These are phyloP conservation scores for Trypanosoma mega DNA, from an alignment of 208 protist genomes.

Conservation along the genomic window DNA sequence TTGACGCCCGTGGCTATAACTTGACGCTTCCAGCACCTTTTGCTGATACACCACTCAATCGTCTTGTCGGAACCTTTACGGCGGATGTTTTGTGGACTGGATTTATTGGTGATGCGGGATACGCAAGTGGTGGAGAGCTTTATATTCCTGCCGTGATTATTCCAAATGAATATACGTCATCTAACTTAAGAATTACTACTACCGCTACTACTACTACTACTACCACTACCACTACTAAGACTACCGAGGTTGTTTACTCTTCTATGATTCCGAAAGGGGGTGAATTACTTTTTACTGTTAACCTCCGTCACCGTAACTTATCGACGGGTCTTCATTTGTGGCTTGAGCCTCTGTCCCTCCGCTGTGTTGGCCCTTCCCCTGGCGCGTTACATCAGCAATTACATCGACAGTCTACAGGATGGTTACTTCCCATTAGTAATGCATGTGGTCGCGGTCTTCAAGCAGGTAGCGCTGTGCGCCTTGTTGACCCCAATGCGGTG, in stretches of 20 bases:
- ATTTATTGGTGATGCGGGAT: constrained; percentile 49
- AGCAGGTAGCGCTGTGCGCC: constrained; percentile 40
- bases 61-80: constrained; percentile 42
- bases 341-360: constrained; percentile 28
- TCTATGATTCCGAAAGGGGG: too few species aligned
- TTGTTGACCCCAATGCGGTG: constrained; percentile 32
- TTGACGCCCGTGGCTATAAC: constrained; percentile 22
- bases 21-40: constrained; percentile 6
- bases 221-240: too few species aligned
- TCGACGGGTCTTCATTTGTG: constrained; percentile 25
- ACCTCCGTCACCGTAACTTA: constrained; percentile 14
- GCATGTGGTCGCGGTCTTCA: constrained; percentile 43
- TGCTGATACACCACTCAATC: constrained; percentile 19
- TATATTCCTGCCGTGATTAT: constrained; percentile 48
- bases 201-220: too few species aligned
- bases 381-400: constrained; percentile 20
- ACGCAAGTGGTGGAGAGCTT: constrained; percentile 42
- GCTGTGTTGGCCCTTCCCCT: constrained; percentile 34
- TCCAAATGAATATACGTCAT: too few species aligned
- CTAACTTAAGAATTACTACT: too few species aligned
- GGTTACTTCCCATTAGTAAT: constrained; percentile 28
- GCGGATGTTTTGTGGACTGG: constrained; percentile 62
- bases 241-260: too few species aligned
- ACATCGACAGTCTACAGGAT: constrained; percentile 30
- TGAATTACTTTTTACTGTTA: constrained; percentile 10